Conservation (phyloP, 2,329 filamentous ascomycete genomes). For the Periconia macrospinosa region DNA sequence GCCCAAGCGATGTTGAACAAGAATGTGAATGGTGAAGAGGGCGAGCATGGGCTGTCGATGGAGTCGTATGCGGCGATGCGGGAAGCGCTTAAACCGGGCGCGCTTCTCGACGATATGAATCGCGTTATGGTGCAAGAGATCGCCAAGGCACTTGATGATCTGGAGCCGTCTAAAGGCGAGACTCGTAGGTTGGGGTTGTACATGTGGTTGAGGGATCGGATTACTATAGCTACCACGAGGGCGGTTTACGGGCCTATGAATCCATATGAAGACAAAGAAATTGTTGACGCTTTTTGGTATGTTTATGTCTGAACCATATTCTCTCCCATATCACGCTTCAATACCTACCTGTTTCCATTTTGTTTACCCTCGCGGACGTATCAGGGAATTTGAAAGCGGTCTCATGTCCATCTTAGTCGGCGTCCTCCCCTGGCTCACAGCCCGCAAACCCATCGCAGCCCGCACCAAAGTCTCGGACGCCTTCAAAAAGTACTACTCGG, state of each 20-base stretch:
- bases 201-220: neutral
- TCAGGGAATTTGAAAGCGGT: neutral
- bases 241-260: conserved; percentile 43
- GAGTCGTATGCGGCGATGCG: too few species aligned
- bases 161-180: conserved; percentile 4
- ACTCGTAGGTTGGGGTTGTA: neutral
- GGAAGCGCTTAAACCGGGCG: too few species aligned
- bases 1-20: too few species aligned
- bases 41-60: too few species aligned
- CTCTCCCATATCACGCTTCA: too few species aligned
- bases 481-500: conserved; percentile 44
- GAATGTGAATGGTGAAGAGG: too few species aligned
- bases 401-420: conserved; percentile 7
- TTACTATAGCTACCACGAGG: conserved; percentile 38
- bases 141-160: conserved; percentile 12
- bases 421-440: conserved; percentile 27
- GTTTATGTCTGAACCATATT: neutral
- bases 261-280: conserved; percentile 33
- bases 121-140: conserved; percentile 19
- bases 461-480: conserved; percentile 34
- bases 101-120: conserved; percentile 42
- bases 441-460: conserved; percentile 27
- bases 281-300: conserved; percentile 40
- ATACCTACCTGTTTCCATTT: neutral
- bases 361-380: neutral